Base-by-base conservation (phyloP, 257 asterid species). In the Salvia miltiorrhiza region DNA sequence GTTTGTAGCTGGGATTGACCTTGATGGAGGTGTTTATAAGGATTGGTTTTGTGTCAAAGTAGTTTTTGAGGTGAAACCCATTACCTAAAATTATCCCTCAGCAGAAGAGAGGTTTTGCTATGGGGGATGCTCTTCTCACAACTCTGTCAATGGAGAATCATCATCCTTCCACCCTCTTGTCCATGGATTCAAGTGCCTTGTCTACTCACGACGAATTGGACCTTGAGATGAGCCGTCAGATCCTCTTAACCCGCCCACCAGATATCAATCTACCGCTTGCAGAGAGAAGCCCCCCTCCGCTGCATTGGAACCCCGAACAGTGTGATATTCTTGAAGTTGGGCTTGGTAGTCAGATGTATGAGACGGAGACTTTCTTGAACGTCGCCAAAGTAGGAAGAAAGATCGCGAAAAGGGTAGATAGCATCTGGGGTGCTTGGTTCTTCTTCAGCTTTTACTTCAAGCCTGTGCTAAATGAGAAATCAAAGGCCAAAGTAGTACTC, bases 371-470 rank as follows among this genome's bases (percentile, higher is more conserved):
- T 61, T 88, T 80, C 58, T 81, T 85, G 0, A 63, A 49, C 49
- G 86, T 69, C n/a, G 86, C 96, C 3, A 93, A 93, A 62, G 76
- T 72, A 2, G 96, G 86, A 10, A 80, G 84, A 72, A 93, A 93
- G 77, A 84, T 85, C 52, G 81, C 88, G 0, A 93, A 93, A 82
- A 77, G 98, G 69, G 88, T 79, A 2, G 96, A 93, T 68, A 88
- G 95, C 79, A 90, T 90, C 17, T 93, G 98, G 98, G 98, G 96
- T 35, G 98, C 98, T 45, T 93, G 98, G 98, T 82, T 93, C 66
- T 93, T 93, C 85, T 93, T 93, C 79, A 90, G 84, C 86, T 93
- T 90, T 68, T 93, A 93, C 87, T 93, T 90, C 61, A 88, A 82
- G 77, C 98, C 97, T 0, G 98, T 90, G 0, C 48, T 93, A 2